Conservation (phyloP, 2,329 filamentous ascomycete genomes). For the Bimuria novae-zelandiae region DNA sequence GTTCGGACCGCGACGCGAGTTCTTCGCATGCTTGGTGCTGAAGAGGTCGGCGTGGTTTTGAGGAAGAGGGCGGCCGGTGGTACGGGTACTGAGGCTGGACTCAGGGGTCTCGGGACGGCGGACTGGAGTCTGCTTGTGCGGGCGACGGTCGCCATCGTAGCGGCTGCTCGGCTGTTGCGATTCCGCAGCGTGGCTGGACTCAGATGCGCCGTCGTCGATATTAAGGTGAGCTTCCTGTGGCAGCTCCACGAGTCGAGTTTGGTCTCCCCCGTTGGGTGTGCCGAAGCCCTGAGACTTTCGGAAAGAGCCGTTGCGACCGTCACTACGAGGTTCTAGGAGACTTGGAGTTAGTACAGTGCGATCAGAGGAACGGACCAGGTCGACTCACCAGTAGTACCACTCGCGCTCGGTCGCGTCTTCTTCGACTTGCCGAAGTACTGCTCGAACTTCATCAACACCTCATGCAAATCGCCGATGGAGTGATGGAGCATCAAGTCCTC, state of each 20-base stretch:
- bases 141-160: background rate
- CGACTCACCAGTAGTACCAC: background rate
- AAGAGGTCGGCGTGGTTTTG: background rate
- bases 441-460: conserved; percentile 34
- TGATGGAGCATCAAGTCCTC: conserved; percentile 33
- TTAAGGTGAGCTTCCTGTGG: background rate
- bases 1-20: background rate
- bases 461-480: conserved; percentile 30
- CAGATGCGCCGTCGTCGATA: background rate
- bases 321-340: background rate
- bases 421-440: conserved; percentile 11
- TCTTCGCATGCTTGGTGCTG: background rate
- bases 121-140: background rate
- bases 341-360: background rate
- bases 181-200: no score
- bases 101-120: background rate
- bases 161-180: background rate
- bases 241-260: background rate
- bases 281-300: background rate
- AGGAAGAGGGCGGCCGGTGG: background rate
- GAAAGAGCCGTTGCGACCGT: background rate
- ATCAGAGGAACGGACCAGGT: background rate
- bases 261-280: background rate
- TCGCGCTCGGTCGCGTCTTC: background rate
- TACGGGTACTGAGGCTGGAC: background rate